phyloP scores from a whole-genome alignment of 2,329 filamentous ascomycete genomes.

The Paecilomyces niveus region DNA sequence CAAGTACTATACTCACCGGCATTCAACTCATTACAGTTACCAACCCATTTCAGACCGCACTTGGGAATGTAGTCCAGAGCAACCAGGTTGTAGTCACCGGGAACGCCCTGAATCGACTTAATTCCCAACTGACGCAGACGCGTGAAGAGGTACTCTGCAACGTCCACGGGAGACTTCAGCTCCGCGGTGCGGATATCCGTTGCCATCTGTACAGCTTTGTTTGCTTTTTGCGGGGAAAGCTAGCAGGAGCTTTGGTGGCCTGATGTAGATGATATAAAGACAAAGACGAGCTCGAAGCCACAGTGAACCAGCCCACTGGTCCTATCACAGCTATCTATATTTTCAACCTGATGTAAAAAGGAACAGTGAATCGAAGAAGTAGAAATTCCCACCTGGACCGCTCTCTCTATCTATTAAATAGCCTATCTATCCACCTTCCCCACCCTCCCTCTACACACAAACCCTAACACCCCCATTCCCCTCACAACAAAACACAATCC shows the following conservation, averaged over 20 bases:
- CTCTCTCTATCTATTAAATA: not conserved
- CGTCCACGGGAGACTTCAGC: not conserved
- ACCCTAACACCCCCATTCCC: too few relatives aligned
- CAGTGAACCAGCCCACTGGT: too few relatives aligned
- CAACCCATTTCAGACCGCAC: constrained; percentile 55
- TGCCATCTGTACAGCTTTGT: not conserved
- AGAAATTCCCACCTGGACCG: not conserved
- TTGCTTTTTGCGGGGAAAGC: not conserved
- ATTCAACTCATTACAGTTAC: constrained; percentile 66
- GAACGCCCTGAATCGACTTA: constrained; percentile 60
- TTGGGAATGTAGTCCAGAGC: constrained; percentile 60
- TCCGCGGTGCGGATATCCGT: not conserved
- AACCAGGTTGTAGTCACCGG: constrained; percentile 64
- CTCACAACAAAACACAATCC: too few relatives aligned
- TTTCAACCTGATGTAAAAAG: not conserved
- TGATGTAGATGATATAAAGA: too few relatives aligned
- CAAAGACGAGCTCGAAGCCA: too few relatives aligned
- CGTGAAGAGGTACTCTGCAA: constrained; percentile 53
- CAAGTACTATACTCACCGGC: constrained; percentile 38
- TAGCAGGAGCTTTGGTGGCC: not conserved
- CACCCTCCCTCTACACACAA: too few relatives aligned
- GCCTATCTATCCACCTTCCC: not conserved
- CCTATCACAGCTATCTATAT: not conserved
- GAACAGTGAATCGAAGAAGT: not conserved
- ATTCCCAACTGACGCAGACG: constrained; percentile 59